Base-by-base conservation (phyloP, 192 early-diverging fungal genomes). In the Coemansia sp. region DNA sequence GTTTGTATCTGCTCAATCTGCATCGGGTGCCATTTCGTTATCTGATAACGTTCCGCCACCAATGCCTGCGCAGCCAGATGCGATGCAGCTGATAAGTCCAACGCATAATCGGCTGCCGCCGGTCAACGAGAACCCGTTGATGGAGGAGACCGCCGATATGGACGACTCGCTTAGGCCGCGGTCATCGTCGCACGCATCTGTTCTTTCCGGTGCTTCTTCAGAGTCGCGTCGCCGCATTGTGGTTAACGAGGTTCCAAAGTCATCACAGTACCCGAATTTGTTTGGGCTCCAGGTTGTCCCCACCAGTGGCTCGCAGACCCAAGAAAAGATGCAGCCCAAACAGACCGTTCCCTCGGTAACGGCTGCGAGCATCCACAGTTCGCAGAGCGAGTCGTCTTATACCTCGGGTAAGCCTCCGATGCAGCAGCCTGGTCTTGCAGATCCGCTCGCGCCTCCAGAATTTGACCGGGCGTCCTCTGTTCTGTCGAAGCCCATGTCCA, bases 191-290 rank as follows among this genome's bases (percentile, higher is more conserved):
- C 78, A 64, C 31, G 64, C 74, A 25, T 81, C 78, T 51, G 36
- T 64, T 4, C 33, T 76, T 16, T 81, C 79, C 8, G 79, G 73
- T 22, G 63, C 54, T 10, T 81, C 79, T 20, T 55, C 73, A 18
- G 79, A 82, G 59, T 76, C 79, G 48, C 73, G 73, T 17, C 79
- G 79, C 33, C 79, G 79, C 59, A 82, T 76, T n/a, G 55, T 70
- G 45, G 71, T 73, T n/a, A 64, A 66, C 17, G 79, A 76, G 64
- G 67, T 68, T 42, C 66, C 61, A 29, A 76, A 60, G 34, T 69
- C 79, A 50, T 59, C 74, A n/a, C 73, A 73, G 66, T 76, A 55
- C 25, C 79, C 69, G 10, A 66, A 60, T n/a, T 49, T 76, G 73
- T 82, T 82, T 68, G 73, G 73, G 5, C 48, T 48, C n/a, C 48